These are phyloP conservation scores for Thuidium tamariscinum DNA, from an alignment of 225 moss, liverwort and hornwort species.

Conservation along the genomic window DNA sequence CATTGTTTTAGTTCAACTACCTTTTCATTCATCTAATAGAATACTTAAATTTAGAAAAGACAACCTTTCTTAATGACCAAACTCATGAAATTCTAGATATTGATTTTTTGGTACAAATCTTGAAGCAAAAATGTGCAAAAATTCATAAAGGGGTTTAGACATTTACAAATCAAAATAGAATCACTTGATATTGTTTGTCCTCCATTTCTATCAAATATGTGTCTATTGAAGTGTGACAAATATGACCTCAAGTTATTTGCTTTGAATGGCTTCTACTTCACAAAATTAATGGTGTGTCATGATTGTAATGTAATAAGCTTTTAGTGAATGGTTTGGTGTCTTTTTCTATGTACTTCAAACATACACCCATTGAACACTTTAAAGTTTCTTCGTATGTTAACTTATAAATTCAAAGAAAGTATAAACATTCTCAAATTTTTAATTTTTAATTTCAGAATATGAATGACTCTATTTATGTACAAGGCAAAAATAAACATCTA, in stretches of 20 bases:
- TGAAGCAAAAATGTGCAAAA: too few relatives aligned
- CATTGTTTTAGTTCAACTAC: too few relatives aligned
- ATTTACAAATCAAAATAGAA: too few relatives aligned
- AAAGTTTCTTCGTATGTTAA: neutral
- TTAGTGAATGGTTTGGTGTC: neutral
- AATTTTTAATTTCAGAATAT: neutral
- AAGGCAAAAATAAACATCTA: neutral
- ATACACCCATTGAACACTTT: neutral
- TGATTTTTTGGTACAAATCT: too few relatives aligned
- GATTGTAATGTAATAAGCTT: neutral
- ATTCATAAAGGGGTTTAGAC: too few relatives aligned
- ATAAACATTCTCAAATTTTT: rapidly evolving
- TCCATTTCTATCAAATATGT: rapidly evolving
- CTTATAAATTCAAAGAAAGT: rapidly evolving
- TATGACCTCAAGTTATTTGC: rapidly evolving
- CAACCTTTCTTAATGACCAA: too few relatives aligned
- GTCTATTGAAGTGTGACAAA: neutral
- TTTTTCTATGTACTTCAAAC: neutral
- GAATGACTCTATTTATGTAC: too few relatives aligned
- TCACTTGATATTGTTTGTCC: neutral
- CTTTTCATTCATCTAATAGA: too few relatives aligned
- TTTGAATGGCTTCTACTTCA: neutral
- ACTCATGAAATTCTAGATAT: too few relatives aligned
- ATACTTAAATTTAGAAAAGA: too few relatives aligned
- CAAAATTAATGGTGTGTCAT: rapidly evolving